A percentile compares a stretch with the other conserved stretches of the same genome.
Conservation (phyloP, 2,329 filamentous ascomycete genomes). For the Magnaporthiopsis incrustans region DNA sequence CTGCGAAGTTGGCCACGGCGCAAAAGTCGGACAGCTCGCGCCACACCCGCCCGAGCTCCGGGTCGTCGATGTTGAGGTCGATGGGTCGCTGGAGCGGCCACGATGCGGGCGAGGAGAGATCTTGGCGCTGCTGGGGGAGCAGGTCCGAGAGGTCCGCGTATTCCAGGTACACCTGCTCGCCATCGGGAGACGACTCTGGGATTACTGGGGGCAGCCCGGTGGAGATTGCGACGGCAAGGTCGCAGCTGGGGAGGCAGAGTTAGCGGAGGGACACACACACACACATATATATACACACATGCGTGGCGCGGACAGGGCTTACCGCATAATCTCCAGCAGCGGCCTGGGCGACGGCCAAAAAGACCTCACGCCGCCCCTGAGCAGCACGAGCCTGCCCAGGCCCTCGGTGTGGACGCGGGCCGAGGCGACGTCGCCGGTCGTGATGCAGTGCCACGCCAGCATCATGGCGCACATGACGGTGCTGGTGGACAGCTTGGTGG, state of each 20-base stretch:
- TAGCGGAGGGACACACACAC: background rate
- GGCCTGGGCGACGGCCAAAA: background rate
- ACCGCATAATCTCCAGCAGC: background rate
- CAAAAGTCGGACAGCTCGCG: conserved; percentile 16
- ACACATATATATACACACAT: too few relatives aligned
- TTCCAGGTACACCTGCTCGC: background rate
- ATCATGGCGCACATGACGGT: background rate
- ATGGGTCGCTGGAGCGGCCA: too few relatives aligned
- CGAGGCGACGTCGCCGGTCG: background rate
- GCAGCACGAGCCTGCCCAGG: background rate
- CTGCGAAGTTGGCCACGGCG: conserved; percentile 15
- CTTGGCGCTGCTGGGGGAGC: conserved; percentile 44
- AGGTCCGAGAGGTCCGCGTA: conserved; percentile 28
- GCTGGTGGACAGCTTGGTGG: background rate
- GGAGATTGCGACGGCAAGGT: background rate
- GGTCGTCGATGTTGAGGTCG: conserved; percentile 7
- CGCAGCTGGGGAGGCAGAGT: background rate
- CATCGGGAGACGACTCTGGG: background rate
- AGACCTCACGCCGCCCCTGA: background rate
- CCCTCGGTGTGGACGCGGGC: background rate
- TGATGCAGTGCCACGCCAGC: background rate
- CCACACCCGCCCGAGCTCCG: conserved; percentile 15
- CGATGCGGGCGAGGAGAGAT: conserved; percentile 21
- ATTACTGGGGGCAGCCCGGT: background rate
- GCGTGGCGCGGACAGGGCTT: too few relatives aligned